Percentiles rank a stretch among this genome's conserved stretches.
These are phyloP conservation scores for Gilbertella persicaria DNA, from an alignment of 371 early-diverging fungal species.

Conservation along the genomic window DNA sequence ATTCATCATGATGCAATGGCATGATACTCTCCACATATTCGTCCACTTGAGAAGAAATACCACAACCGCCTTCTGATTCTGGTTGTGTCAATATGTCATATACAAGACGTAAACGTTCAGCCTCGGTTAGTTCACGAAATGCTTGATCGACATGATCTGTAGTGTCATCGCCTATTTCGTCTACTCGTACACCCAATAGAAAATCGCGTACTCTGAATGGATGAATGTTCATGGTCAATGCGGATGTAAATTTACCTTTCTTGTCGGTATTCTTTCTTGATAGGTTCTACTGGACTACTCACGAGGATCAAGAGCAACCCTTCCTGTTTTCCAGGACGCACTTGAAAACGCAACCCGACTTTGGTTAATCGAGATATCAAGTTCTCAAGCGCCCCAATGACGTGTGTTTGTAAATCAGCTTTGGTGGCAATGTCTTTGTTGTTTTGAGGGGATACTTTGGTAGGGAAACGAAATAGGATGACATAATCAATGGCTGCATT, in stretches of 20 bases:
- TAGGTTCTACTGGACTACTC: slow-evolving; percentile 33
- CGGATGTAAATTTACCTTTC: slow-evolving; percentile 18
- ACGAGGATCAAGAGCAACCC: slow-evolving; percentile 35
- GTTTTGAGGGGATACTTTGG: slow-evolving; percentile 1
- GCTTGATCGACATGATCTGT: slow-evolving; percentile 14
- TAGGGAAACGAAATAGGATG: slow-evolving; percentile 43
- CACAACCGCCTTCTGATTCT: slow-evolving; percentile 71
- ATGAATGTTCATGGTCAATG: not conserved
- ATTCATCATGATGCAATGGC: slow-evolving; percentile 76
- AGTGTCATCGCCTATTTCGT: slow-evolving; percentile 30
- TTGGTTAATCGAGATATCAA: slow-evolving; percentile 26
- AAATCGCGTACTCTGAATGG: slow-evolving; percentile 63
- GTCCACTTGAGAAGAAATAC: slow-evolving; percentile 56
- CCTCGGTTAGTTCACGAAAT: slow-evolving; percentile 50
- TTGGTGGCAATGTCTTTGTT: slow-evolving; percentile 8
- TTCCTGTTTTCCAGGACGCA: slow-evolving; percentile 36
- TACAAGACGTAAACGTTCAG: slow-evolving; percentile 76
- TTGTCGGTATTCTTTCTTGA: slow-evolving; percentile 32
- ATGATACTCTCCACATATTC: slow-evolving; percentile 71
- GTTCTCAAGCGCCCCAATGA: slow-evolving; percentile 14
- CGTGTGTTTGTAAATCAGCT: slow-evolving; percentile 24
- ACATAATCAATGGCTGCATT: slow-evolving; percentile 53
- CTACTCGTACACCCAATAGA: slow-evolving; percentile 60
- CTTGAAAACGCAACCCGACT: slow-evolving; percentile 35
- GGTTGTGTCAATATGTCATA: slow-evolving; percentile 71